Evolutionary conservation across 208 protist genomes (phyloP).

Genomic region (Polymyxa betae): DNA sequence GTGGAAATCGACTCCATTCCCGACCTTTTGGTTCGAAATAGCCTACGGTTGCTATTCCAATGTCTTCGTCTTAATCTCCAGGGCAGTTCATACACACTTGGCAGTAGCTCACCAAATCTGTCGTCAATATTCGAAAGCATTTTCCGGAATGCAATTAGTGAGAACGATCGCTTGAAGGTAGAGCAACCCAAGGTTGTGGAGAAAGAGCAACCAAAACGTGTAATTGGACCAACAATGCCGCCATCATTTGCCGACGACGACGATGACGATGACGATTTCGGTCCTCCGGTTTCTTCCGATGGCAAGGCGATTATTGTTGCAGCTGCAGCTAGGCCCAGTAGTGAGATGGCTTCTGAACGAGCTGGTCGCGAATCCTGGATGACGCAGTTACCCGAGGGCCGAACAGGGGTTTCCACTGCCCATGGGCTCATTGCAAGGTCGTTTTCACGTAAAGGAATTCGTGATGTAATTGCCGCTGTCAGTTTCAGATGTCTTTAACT

Average conservation of each 20-base stretch:
- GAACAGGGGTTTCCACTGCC: constrained; percentile 1
- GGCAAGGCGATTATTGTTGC: no score
- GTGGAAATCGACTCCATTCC: not conserved
- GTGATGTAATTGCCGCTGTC: not conserved
- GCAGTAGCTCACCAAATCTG: not conserved
- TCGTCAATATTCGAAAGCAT: not conserved
- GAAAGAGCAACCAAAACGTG: not conserved
- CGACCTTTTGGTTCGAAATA: not conserved
- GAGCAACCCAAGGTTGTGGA: no score
- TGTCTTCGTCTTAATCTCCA: not conserved
- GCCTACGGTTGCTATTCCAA: constrained; percentile 15
- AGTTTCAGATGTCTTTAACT: not conserved
- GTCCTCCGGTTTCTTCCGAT: not conserved
- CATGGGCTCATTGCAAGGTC: not conserved
- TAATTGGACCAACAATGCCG: not conserved
- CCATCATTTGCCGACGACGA: not conserved
- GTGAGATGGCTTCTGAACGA: not conserved
- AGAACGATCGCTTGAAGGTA: not conserved
- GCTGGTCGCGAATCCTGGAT: constrained; percentile 48
- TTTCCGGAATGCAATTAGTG: not conserved
- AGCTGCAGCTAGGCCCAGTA: no score
- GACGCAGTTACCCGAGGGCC: not conserved
- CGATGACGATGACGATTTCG: not conserved
- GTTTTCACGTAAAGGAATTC: constrained; percentile 14
- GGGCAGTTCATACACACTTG: not conserved